phyloP scores from a whole-genome alignment of 1,284 basidiomycete species.

The Porodaedalea pini region DNA sequence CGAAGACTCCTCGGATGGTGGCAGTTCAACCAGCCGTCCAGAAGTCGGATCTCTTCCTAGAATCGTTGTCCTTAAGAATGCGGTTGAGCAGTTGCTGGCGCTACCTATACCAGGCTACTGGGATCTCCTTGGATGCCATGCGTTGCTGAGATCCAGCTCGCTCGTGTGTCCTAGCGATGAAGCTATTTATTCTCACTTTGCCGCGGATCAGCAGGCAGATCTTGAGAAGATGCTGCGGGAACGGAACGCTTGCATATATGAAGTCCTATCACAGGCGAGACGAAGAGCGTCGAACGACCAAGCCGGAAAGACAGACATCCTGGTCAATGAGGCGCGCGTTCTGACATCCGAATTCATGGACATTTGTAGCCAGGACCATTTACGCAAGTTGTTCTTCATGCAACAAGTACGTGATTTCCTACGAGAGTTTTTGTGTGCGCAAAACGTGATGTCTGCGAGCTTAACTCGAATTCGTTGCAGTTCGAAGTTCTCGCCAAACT shows the following conservation, averaged over 20 bases:
- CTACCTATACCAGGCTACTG: constrained; percentile 47
- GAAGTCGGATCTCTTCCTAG: constrained; percentile 43
- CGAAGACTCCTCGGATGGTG: neutral
- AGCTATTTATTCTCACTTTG: constrained; percentile 35
- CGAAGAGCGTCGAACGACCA: constrained; percentile 24
- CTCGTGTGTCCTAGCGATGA: constrained; percentile 36
- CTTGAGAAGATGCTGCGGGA: constrained; percentile 29
- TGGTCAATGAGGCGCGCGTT: constrained; percentile 41
- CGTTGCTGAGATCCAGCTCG: constrained; percentile 26
- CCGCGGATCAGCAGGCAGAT: constrained; percentile 21
- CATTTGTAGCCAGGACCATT: constrained; percentile 38
- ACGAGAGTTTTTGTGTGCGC: too few species aligned
- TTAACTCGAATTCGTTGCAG: constrained; percentile 27
- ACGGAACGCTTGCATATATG: constrained; percentile 36
- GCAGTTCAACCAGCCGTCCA: constrained; percentile 7
- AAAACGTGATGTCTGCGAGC: neutral
- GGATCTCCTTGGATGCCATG: constrained; percentile 40
- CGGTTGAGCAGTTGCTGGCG: constrained; percentile 43
- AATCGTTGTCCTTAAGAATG: constrained; percentile 41
- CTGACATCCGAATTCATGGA: constrained; percentile 44
- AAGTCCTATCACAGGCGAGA: constrained; percentile 28
- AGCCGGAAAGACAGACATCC: constrained; percentile 31
- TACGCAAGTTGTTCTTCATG: constrained; percentile 49
- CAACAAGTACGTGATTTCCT: constrained; percentile 38
- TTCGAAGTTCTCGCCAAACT: constrained; percentile 46